Evolutionary conservation across 164 flowering plant species (phyloP).

Genomic region (Platanus orientalis): DNA sequence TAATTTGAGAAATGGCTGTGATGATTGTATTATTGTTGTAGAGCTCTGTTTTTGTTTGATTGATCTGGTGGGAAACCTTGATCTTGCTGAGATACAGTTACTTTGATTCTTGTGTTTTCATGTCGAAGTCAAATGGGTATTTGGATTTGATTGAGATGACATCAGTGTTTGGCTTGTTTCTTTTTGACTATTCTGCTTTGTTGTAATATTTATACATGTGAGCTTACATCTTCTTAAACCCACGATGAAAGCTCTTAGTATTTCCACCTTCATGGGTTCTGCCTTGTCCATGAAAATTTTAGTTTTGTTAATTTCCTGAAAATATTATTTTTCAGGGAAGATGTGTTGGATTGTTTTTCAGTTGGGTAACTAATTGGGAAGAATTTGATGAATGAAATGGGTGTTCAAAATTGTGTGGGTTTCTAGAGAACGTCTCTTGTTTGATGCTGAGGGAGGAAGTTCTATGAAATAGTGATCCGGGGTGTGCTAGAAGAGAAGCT

Average conservation of each 20-base stretch:
- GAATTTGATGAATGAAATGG: conserved; percentile 11
- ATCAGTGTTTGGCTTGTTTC: conserved; percentile 14
- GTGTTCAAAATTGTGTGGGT: conserved; percentile 3
- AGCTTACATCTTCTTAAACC: conserved; percentile 9
- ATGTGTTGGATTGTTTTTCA: not conserved
- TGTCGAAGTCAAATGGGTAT: not conserved
- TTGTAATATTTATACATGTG: not conserved
- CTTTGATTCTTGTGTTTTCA: not conserved
- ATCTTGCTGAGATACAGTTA: no score
- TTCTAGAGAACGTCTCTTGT: conserved; percentile 14
- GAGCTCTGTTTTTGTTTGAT: conserved; percentile 1
- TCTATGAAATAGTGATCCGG: not conserved
- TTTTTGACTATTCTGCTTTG: conserved; percentile 6
- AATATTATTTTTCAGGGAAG: no score
- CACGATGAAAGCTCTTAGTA: not conserved
- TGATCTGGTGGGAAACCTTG: not conserved
- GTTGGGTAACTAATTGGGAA: not conserved
- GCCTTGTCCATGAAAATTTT: not conserved
- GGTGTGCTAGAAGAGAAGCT: conserved; percentile 8
- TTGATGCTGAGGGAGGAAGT: not conserved
- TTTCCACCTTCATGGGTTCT: not conserved
- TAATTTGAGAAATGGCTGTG: conserved; percentile 3
- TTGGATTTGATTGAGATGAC: conserved; percentile 38
- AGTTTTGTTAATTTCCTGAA: not conserved
- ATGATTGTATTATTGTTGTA: not conserved